These are phyloP conservation scores for Pythium brachiatum DNA, from an alignment of 352 stramenopile species.

Conservation along the genomic window DNA sequence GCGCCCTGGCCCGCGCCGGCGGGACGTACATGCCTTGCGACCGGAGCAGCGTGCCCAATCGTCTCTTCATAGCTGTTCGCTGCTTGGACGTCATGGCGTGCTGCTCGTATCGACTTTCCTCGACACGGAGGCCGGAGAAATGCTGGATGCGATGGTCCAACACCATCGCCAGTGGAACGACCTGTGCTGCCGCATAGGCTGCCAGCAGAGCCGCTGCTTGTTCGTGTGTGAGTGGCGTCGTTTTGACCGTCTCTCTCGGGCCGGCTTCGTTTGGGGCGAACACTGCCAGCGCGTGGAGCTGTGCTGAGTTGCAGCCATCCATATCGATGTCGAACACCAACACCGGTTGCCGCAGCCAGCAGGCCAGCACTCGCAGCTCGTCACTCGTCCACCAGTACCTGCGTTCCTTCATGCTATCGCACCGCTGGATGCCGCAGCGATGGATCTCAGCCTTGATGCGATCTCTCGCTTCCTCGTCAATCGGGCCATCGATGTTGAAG, in stretches of 20 bases:
- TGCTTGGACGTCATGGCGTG: background rate
- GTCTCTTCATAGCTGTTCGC: background rate
- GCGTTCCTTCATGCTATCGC: background rate
- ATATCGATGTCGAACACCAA: background rate
- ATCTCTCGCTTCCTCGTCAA: background rate
- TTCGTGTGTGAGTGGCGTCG: background rate
- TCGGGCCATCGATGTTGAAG: background rate
- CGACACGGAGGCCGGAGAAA: background rate
- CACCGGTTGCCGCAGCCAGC: background rate
- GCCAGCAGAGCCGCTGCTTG: background rate
- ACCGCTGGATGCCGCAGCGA: background rate
- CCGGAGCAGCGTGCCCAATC: background rate
- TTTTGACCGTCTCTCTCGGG: background rate
- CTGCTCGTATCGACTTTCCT: background rate
- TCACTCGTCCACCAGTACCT: background rate
- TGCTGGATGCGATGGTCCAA: background rate
- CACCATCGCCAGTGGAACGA: background rate
- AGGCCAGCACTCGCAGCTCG: background rate
- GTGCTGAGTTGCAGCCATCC: background rate
- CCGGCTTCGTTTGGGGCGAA: background rate
- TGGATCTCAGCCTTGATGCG: background rate
- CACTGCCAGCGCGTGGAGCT: background rate
- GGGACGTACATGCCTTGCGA: background rate
- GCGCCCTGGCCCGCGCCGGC: background rate
- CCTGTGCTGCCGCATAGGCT: background rate